A percentile compares a stretch with the other conserved stretches of the same genome.
These are phyloP conservation scores for Suillus sp. DNA, from an alignment of 768 basidiomycete species.

Conservation along the genomic window DNA sequence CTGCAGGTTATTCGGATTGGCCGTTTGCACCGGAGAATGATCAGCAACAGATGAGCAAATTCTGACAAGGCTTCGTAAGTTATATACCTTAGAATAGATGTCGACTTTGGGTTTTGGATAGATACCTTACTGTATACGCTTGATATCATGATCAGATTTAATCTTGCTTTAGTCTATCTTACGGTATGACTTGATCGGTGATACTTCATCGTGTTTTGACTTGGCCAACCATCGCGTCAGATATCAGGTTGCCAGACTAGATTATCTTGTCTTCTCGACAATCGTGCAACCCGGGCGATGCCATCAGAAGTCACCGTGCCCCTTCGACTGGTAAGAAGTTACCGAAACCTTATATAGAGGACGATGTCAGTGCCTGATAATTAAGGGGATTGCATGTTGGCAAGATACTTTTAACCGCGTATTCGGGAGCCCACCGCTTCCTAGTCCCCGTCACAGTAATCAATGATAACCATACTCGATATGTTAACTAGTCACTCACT, in stretches of 20 bases:
- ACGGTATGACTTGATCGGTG: background rate
- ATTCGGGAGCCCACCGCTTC: no score
- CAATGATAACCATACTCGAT: no score
- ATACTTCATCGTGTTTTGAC: no score
- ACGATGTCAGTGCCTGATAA: no score
- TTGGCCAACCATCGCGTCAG: background rate
- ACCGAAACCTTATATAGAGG: background rate
- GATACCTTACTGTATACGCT: background rate
- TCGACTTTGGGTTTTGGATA: background rate
- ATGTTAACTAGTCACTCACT: no score
- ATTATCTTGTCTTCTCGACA: background rate
- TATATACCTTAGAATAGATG: background rate
- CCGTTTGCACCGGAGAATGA: slow-evolving; percentile 22
- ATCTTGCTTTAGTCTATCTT: background rate
- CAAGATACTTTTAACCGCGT: no score
- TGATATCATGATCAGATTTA: slow-evolving; percentile 9
- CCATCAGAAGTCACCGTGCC: background rate
- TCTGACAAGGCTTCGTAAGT: background rate
- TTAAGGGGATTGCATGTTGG: no score
- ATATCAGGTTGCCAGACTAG: background rate
- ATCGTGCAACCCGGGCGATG: background rate
- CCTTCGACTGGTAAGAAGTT: no score
- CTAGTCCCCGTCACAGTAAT: no score
- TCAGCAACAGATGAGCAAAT: background rate
- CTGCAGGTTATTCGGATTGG: slow-evolving; percentile 35